A percentile compares a stretch with the other conserved stretches of the same genome.
These are phyloP conservation scores for Diaporthe humulicola DNA, from an alignment of 2,329 filamentous ascomycete genomes.

Conservation along the genomic window DNA sequence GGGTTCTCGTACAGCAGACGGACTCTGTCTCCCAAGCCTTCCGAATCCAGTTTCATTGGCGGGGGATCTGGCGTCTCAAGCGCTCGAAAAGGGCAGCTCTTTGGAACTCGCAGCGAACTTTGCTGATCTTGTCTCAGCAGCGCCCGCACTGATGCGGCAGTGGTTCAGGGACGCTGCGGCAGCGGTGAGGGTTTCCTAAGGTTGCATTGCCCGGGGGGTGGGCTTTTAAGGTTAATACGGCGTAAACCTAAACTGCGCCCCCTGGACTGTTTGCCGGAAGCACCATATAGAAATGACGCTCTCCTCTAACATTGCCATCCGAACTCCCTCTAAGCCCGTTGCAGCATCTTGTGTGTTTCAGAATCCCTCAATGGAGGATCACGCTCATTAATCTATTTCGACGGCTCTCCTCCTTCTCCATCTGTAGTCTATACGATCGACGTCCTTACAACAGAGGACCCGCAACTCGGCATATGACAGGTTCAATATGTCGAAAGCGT, in stretches of 20 bases:
- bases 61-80: constrained; percentile 24
- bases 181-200: constrained; percentile 17
- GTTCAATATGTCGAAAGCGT: constrained; percentile 26
- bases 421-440: not conserved
- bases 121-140: constrained; percentile 28
- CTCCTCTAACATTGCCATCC: constrained; percentile 13
- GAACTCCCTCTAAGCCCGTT: constrained; percentile 13
- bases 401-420: not conserved
- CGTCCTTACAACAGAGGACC: constrained; percentile 3
- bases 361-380: not conserved
- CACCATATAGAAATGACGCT: not conserved
- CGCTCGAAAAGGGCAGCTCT: constrained; percentile 5
- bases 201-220: constrained; percentile 13
- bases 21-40: constrained; percentile 10
- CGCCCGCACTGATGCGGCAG: constrained; percentile 24
- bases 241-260: not conserved
- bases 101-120: constrained; percentile 29
- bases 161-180: constrained; percentile 15
- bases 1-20: not conserved
- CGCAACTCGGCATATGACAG: constrained; percentile 4
- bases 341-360: constrained; percentile 18
- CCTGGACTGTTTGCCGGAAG: not conserved
- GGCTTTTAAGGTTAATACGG: constrained; percentile 23
- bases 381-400: constrained; percentile 16
- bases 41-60: constrained; percentile 18